A percentile compares a stretch with the other conserved stretches of the same genome.
phyloP scores from a whole-genome alignment of 441 rosid species.

The Manihot esculenta region DNA sequence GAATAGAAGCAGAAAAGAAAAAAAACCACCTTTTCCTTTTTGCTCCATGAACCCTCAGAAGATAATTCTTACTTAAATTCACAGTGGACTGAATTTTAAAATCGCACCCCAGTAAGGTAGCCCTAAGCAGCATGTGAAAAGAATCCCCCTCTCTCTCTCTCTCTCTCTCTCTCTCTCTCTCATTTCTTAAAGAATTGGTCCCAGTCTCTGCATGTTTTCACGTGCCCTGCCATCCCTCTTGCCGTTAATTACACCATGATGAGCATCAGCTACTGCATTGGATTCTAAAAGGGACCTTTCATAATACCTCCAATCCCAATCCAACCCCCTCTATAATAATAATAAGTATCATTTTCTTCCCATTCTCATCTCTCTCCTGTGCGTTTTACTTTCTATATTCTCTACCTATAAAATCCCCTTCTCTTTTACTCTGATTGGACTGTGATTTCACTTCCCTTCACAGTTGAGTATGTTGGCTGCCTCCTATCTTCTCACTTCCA shows the following conservation, averaged over 20 bases:
- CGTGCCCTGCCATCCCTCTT: slow-evolving; percentile 79
- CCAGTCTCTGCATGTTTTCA: slow-evolving; percentile 89
- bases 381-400: not conserved
- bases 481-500: slow-evolving; percentile 30
- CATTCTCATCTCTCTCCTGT: slow-evolving; percentile 20
- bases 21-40: too few species aligned
- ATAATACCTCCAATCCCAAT: too few species aligned
- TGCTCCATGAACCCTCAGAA: too few species aligned
- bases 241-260: slow-evolving; percentile 67
- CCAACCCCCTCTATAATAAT: not conserved
- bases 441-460: slow-evolving; percentile 34
- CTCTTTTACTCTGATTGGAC: slow-evolving; percentile 7
- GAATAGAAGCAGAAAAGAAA: too few species aligned
- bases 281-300: slow-evolving; percentile 52
- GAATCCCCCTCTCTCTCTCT: slow-evolving; percentile 10
- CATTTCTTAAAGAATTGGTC: slow-evolving; percentile 62
- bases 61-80: too few species aligned
- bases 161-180: too few species aligned
- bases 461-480: slow-evolving; percentile 29
- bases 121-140: slow-evolving; percentile 6
- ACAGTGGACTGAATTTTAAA: too few species aligned
- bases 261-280: slow-evolving; percentile 55
- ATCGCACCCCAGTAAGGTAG: not conserved
- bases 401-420: not conserved
- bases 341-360: slow-evolving; percentile 11